phyloP scores from a whole-genome alignment of 768 basidiomycete genomes.

The Leccinum subgranulosum region DNA sequence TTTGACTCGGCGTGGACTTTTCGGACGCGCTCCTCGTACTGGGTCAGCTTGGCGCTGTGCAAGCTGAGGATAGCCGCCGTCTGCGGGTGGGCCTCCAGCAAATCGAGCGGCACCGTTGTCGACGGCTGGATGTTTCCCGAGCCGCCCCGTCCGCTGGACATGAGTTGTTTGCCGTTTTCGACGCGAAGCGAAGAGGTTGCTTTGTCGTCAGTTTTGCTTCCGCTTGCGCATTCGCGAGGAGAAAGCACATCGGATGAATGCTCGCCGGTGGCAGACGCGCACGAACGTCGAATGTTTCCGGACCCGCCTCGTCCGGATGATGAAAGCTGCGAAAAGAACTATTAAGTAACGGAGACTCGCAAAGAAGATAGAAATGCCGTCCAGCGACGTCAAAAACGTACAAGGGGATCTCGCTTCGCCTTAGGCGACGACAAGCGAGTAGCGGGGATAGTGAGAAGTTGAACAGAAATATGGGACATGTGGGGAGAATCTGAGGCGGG shows the following conservation, averaged over 20 bases:
- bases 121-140: conserved; percentile 21
- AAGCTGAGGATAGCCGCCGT: conserved; percentile 24
- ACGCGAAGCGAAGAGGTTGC: not conserved
- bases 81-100: conserved; percentile 16
- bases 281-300: conserved; percentile 15
- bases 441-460: not conserved
- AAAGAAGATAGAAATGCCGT: not conserved
- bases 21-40: conserved; percentile 18
- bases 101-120: not conserved
- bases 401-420: conserved; percentile 8
- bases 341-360: not conserved
- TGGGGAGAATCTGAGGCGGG: not conserved
- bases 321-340: conserved; percentile 7
- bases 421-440: not conserved
- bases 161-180: conserved; percentile 4
- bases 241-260: not conserved
- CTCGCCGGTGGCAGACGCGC: not conserved
- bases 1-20: conserved; percentile 14
- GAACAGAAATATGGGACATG: conserved; percentile 12
- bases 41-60: conserved; percentile 9
- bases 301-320: conserved; percentile 25
- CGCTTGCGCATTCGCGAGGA: not conserved
- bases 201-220: not conserved
- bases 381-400: conserved; percentile 9
- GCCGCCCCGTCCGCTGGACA: conserved; percentile 25